A percentile compares a stretch with the other conserved stretches of the same genome.
Conservation (phyloP, 2,329 filamentous ascomycete genomes). For the Bipolaris zeicola region DNA sequence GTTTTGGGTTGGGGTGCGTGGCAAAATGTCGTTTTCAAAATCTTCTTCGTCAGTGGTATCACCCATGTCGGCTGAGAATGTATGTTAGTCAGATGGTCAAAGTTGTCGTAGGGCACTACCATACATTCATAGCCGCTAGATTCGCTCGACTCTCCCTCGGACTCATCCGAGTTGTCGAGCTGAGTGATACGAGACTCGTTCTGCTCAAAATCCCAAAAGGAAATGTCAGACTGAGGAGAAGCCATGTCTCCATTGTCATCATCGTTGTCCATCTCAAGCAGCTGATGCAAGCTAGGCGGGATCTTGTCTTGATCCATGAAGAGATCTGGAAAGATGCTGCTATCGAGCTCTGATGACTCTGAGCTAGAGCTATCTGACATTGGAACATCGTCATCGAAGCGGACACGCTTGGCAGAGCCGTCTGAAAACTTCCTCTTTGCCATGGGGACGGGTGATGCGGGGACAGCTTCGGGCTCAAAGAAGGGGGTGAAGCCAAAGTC, state of each 20-base stretch:
- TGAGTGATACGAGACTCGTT: slow-evolving; percentile 50
- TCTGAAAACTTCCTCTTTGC: slow-evolving; percentile 47
- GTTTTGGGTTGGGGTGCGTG: slow-evolving; percentile 51
- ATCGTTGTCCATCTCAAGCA: slow-evolving; percentile 66
- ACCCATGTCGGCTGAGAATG: slow-evolving; percentile 60
- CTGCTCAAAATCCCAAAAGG: slow-evolving; percentile 68
- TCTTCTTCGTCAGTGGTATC: slow-evolving; percentile 61
- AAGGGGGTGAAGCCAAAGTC: slow-evolving; percentile 45
- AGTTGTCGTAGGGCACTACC: slow-evolving; percentile 37
- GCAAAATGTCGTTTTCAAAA: slow-evolving; percentile 53
- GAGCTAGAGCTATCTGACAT: slow-evolving; percentile 63
- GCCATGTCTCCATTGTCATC: slow-evolving; percentile 55
- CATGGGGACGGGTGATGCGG: slow-evolving; percentile 47
- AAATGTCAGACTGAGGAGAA: slow-evolving; percentile 50
- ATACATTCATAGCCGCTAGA: slow-evolving; percentile 66
- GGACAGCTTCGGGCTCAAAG: slow-evolving; percentile 50
- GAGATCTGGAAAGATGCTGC: slow-evolving; percentile 75
- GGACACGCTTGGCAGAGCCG: slow-evolving; percentile 66
- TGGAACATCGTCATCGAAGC: slow-evolving; percentile 70
- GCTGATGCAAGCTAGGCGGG: slow-evolving; percentile 72
- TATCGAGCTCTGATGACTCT: slow-evolving; percentile 61
- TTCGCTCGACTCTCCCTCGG: slow-evolving; percentile 52
- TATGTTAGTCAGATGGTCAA: slow-evolving; percentile 52
- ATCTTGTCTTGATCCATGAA: slow-evolving; percentile 77
- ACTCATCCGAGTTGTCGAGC: slow-evolving; percentile 36